Percentiles rank a stretch among this genome's conserved stretches.
phyloP scores from a whole-genome alignment of 2,329 filamentous ascomycete species.

The Aspergillus nomiae region DNA sequence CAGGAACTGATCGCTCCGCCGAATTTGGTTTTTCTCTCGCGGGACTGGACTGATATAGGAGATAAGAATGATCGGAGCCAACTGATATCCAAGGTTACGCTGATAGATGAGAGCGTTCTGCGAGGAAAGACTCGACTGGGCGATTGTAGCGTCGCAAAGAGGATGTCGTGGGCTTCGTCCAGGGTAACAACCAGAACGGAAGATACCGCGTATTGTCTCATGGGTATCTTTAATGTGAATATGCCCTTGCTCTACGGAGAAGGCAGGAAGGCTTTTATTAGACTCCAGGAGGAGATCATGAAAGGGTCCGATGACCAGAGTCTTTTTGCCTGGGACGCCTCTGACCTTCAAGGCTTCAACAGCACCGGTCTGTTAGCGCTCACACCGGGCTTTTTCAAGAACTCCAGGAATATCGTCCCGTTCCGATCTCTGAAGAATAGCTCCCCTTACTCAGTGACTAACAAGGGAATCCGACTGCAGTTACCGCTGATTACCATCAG shows the following conservation, averaged over 20 bases:
- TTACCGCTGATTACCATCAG: background rate
- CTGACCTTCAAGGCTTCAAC: background rate
- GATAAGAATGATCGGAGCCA: background rate
- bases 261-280: slow-evolving; percentile 1
- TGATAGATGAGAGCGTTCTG: background rate
- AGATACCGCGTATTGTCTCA: slow-evolving; percentile 5
- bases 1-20: slow-evolving; percentile 31
- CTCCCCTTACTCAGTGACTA: background rate
- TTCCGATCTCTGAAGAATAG: background rate
- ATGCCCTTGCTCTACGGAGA: slow-evolving; percentile 7
- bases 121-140: background rate
- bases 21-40: slow-evolving; percentile 20
- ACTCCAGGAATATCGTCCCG: background rate
- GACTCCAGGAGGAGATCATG: slow-evolving; percentile 7
- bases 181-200: slow-evolving; percentile 1
- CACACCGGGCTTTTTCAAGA: background rate
- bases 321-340: slow-evolving; percentile 3
- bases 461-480: background rate
- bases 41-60: slow-evolving; percentile 7
- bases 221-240: slow-evolving; percentile 7
- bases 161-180: slow-evolving; percentile 6
- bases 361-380: background rate
- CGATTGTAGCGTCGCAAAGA: background rate
- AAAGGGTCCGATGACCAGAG: slow-evolving; percentile 1
- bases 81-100: background rate